Conservation (phyloP, 2,329 filamentous ascomycete species). For the Malbranchea zuffiana region DNA sequence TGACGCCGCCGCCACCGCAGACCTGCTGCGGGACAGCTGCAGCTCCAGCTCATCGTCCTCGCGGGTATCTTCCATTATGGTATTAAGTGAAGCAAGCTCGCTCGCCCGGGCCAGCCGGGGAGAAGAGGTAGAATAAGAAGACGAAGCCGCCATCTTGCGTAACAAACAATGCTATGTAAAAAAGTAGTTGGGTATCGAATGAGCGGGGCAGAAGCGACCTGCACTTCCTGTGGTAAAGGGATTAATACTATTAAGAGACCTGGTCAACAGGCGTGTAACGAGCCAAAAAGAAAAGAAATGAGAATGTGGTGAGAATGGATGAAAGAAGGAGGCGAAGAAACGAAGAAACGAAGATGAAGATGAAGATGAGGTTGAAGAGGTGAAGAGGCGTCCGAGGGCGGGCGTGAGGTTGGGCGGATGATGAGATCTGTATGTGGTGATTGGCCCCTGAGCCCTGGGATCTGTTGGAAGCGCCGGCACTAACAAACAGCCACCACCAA, state of each 20-base stretch:
- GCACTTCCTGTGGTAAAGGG: background rate
- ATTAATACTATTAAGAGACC: conserved; percentile 8
- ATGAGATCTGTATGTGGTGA: too few relatives aligned
- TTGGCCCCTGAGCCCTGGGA: too few relatives aligned
- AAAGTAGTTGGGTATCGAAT: too few relatives aligned
- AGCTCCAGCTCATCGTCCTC: too few relatives aligned
- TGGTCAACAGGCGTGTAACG: conserved; percentile 9
- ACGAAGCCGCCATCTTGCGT: conserved; percentile 13
- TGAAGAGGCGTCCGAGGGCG: too few relatives aligned
- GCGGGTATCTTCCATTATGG: conserved; percentile 49
- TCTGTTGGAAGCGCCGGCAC: too few relatives aligned
- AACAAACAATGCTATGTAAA: too few relatives aligned
- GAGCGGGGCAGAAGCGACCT: background rate
- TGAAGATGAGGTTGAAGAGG: conserved; percentile 10
- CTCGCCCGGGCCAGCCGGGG: conserved; percentile 5
- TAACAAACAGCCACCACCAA: too few relatives aligned
- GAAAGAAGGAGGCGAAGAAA: conserved; percentile 18
- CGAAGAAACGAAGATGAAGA: conserved; percentile 3
- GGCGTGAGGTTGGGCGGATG: too few relatives aligned
- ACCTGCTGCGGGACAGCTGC: too few relatives aligned
- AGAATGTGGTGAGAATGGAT: too few relatives aligned
- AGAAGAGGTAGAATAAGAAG: conserved; percentile 9
- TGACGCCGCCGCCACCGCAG: too few relatives aligned
- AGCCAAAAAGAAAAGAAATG: conserved; percentile 15
- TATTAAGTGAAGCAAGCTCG: conserved; percentile 43